A percentile compares a stretch with the other conserved stretches of the same genome.
Evolutionary conservation across 139 green algal genomes (phyloP).

Genomic region (Gonium pectorale): DNA sequence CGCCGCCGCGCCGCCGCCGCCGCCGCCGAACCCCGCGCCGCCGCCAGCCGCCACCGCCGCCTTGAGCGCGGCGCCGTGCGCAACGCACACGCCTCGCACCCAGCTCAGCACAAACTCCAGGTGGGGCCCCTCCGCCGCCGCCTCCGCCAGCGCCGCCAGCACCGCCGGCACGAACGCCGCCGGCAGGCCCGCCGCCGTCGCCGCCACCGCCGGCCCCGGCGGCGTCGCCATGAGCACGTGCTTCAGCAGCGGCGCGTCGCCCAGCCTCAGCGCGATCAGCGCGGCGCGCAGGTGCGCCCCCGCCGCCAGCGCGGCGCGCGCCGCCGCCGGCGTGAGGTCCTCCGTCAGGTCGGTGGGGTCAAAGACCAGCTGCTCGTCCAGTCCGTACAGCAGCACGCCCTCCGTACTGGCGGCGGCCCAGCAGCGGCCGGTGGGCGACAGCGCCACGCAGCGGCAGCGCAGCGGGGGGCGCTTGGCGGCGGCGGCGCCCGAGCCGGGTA

Average conservation of each 20-base stretch:
- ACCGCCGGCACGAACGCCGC: constrained; percentile 57
- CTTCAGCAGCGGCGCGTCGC: constrained; percentile 73
- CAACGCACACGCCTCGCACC: constrained; percentile 62
- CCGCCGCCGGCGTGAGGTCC: constrained; percentile 87
- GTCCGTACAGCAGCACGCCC: constrained; percentile 91
- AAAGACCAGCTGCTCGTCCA: constrained; percentile 87
- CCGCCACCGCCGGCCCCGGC: constrained; percentile 53
- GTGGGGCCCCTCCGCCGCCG: constrained; percentile 73
- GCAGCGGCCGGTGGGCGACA: constrained; percentile 86
- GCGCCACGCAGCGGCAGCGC: constrained; percentile 76
- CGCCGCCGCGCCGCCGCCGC: not conserved
- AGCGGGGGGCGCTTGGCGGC: constrained; percentile 52
- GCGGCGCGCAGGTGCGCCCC: constrained; percentile 71
- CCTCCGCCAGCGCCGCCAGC: constrained; percentile 70
- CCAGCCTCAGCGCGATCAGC: constrained; percentile 86
- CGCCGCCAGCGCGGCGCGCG: constrained; percentile 3
- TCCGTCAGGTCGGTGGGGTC: constrained; percentile 95
- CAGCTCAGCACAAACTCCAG: constrained; percentile 88
- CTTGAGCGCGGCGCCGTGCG: constrained; percentile 70
- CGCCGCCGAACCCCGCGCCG: not conserved
- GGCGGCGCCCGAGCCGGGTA: constrained; percentile 57
- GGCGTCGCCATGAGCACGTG: constrained; percentile 72
- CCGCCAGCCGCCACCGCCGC: not conserved
- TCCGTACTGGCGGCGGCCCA: constrained; percentile 95
- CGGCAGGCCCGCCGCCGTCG: constrained; percentile 71